Evolutionary conservation across 805 yeast species (phyloP), one percentile per base, ranked within the genome.

Genomic region (Scheffersomyces lignosus): DNA sequence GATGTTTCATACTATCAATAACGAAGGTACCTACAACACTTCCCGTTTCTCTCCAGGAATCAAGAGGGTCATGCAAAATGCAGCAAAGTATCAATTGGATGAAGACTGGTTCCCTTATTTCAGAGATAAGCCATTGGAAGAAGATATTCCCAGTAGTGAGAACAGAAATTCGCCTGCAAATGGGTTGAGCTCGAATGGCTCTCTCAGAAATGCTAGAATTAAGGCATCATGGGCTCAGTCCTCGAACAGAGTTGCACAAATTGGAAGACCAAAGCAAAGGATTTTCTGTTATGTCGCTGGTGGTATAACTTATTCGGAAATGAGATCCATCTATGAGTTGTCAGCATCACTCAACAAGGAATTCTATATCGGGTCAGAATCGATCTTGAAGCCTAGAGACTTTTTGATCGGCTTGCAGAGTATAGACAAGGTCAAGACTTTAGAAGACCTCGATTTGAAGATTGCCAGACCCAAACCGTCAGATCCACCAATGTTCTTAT

Each of bases 261-360:
- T 20, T 20, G 24, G 27, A 13, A 44, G 55, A n/a, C 51, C 61
- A 15, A 62, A 80, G 46, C 96, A 87, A 54, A 69, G 93, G 33
- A 69, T 90, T 5, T 77, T 90, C 46, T 77, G 89, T 38, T 93
- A 80, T 53, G 75, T 88, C 18, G 83, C 95, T 2, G 99, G 99
- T 15, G 99, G 98, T 6, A 62, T 86, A 15, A 87, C 98, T 0
- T 78, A 83, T 47, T 76, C 90, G 2, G 99, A 93, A 59, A 65
- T 84, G 18, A 75, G 91, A 44, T 74, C 87, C 9, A 80, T 82
- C 3, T 82, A 86, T 49, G 91, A 87, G 44, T 70, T 88, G 31
- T 75, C 87, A 6, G 60, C 66, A 13, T 58, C 72, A 30, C 70
- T 78, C 39, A 78, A 83, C 51, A 82, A 79, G 54, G 96, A 88